Conservation (phyloP, 2,329 filamentous ascomycete genomes). For the Botrytis aclada region DNA sequence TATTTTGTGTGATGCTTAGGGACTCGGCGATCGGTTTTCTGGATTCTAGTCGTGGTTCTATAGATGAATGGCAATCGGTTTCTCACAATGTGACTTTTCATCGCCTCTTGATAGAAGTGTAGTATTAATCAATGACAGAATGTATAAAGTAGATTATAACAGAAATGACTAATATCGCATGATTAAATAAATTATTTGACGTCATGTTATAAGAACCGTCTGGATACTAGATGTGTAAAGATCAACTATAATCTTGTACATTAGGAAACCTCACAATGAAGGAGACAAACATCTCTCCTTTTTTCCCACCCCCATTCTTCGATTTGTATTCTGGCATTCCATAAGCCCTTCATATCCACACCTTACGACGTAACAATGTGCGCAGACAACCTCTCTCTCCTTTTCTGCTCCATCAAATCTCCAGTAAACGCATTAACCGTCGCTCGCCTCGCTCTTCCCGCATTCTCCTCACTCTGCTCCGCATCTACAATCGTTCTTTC, state of each 20-base stretch:
- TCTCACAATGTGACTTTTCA: background rate
- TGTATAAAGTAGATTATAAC: background rate
- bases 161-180: too few species aligned
- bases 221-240: background rate
- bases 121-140: background rate
- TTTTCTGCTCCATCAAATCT: background rate
- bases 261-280: background rate
- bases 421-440: background rate
- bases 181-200: background rate
- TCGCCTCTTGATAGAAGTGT: background rate
- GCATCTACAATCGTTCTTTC: background rate
- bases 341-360: background rate
- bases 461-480: background rate
- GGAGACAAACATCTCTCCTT: background rate
- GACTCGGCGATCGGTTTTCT: background rate
- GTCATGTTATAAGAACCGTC: too few species aligned
- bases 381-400: background rate
- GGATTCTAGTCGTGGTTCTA: rapidly evolving
- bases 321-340: rapidly evolving
- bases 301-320: too few species aligned
- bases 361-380: background rate
- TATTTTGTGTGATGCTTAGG: background rate
- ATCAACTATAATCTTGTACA: background rate
- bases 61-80: rapidly evolving
- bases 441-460: background rate